A percentile compares a stretch with the other conserved stretches of the same genome.
These are phyloP conservation scores for Emericellopsis terricola DNA, from an alignment of 495 filamentous ascomycete species.

Conservation along the genomic window DNA sequence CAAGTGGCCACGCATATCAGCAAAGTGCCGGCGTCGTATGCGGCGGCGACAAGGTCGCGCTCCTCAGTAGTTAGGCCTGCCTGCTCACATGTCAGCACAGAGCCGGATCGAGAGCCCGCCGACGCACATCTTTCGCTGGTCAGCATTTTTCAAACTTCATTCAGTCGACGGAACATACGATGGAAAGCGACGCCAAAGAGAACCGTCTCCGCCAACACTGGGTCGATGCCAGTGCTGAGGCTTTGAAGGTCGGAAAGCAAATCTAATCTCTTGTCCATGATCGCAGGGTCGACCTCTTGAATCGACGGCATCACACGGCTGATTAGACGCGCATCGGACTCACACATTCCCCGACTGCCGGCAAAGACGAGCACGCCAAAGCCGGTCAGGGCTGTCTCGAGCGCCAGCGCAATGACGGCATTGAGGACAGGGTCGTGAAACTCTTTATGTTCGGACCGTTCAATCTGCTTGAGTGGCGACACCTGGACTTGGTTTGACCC, in stretches of 20 bases:
- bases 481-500: constrained; percentile 12
- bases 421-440: constrained; percentile 47
- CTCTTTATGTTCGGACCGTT: constrained; percentile 37
- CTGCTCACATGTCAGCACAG: no score
- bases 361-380: constrained; percentile 67
- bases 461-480: constrained; percentile 29
- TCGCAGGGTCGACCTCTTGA: constrained; percentile 21
- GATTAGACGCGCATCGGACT: constrained; percentile 44
- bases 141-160: background rate
- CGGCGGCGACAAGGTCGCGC: constrained; percentile 51
- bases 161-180: constrained; percentile 21
- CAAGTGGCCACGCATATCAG: constrained; percentile 68
- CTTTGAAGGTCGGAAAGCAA: constrained; percentile 51
- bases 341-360: constrained; percentile 44
- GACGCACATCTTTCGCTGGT: no score
- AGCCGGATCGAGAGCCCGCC: no score
- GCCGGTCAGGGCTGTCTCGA: constrained; percentile 45
- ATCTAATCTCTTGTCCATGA: constrained; percentile 42
- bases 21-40: constrained; percentile 52
- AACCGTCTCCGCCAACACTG: constrained; percentile 44
- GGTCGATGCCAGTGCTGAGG: constrained; percentile 48
- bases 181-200: constrained; percentile 58
- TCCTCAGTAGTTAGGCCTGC: constrained; percentile 69
- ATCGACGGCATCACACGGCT: constrained; percentile 39
- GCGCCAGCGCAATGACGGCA: constrained; percentile 48